A percentile compares a stretch with the other conserved stretches of the same genome.
Evolutionary conservation across 805 yeast species (phyloP).

Genomic region (Starmerella apicola): DNA sequence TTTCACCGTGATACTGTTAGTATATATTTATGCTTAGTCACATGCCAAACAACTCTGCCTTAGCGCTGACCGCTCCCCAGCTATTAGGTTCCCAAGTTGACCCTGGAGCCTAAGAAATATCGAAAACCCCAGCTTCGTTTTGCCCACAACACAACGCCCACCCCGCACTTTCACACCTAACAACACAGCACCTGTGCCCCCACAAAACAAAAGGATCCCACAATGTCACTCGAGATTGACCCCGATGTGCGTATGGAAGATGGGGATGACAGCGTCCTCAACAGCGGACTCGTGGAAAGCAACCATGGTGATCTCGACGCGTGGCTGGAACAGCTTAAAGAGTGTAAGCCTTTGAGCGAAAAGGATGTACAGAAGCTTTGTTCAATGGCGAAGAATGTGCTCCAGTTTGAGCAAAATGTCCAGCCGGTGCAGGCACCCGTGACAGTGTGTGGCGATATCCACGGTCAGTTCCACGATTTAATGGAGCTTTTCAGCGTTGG

Average conservation of each 20-base stretch:
- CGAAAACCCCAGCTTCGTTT: no score
- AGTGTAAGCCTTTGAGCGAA: constrained; percentile 77
- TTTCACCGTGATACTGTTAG: no score
- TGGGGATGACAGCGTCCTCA: constrained; percentile 17
- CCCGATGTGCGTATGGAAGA: constrained; percentile 32
- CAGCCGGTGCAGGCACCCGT: constrained; percentile 94
- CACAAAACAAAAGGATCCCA: no score
- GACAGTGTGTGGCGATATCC: constrained; percentile 94
- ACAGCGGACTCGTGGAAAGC: constrained; percentile 29
- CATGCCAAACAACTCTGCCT: no score
- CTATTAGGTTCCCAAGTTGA: no score
- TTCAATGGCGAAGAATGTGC: constrained; percentile 80
- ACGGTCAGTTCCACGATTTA: constrained; percentile 92
- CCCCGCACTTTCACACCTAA: no score
- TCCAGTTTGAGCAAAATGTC: constrained; percentile 85
- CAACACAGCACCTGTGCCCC: no score
- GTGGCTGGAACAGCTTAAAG: constrained; percentile 75
- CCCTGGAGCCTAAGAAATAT: no score
- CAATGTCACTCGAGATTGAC: constrained; percentile 27
- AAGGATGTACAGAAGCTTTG: constrained; percentile 70
- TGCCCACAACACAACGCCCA: no score
- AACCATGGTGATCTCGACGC: constrained; percentile 48
- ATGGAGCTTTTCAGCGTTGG: constrained; percentile 93
- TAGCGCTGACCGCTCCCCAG: no score
- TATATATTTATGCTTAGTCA: no score